Conservation (phyloP, 345 rosid genomes). For the Eucalyptus coolabah region DNA sequence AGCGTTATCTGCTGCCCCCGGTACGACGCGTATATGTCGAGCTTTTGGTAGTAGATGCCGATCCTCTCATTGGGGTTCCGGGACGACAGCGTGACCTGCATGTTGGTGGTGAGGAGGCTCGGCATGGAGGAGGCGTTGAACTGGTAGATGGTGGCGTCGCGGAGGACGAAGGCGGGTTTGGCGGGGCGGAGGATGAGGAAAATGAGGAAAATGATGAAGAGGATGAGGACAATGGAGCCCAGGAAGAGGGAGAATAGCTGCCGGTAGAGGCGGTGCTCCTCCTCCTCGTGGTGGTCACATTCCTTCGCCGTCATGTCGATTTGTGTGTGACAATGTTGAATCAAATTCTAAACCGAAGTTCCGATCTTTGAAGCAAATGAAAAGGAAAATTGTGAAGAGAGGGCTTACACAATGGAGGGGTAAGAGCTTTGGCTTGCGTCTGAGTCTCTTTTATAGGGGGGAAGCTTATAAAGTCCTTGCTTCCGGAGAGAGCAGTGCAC, state of each 20-base stretch:
- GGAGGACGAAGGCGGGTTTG: conserved; percentile 54
- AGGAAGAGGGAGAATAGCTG: not conserved
- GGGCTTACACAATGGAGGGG: not conserved
- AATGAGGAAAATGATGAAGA: not conserved
- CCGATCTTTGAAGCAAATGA: not conserved
- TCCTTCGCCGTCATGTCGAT: conserved; percentile 17
- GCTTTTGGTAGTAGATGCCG: conserved; percentile 45
- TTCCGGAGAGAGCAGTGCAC: not conserved
- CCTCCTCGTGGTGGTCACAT: conserved; percentile 15
- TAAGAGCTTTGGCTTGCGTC: not conserved
- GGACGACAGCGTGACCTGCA: conserved; percentile 57
- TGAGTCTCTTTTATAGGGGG: not conserved
- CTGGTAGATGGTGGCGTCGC: conserved; percentile 46
- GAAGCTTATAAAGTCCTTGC: not conserved
- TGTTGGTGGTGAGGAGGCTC: conserved; percentile 16
- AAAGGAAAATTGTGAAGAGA: not conserved
- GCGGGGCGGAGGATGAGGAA: conserved; percentile 45
- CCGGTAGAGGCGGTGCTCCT: not conserved
- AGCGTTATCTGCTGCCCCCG: conserved; percentile 65
- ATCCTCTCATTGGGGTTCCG: conserved; percentile 54
- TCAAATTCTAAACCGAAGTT: not conserved
- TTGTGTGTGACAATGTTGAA: not conserved
- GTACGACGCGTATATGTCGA: conserved; percentile 45
- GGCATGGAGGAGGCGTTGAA: conserved; percentile 39
- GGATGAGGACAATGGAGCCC: not conserved